phyloP scores from a whole-genome alignment of 2,329 filamentous ascomycete species.

The Polytolypa hystricis region DNA sequence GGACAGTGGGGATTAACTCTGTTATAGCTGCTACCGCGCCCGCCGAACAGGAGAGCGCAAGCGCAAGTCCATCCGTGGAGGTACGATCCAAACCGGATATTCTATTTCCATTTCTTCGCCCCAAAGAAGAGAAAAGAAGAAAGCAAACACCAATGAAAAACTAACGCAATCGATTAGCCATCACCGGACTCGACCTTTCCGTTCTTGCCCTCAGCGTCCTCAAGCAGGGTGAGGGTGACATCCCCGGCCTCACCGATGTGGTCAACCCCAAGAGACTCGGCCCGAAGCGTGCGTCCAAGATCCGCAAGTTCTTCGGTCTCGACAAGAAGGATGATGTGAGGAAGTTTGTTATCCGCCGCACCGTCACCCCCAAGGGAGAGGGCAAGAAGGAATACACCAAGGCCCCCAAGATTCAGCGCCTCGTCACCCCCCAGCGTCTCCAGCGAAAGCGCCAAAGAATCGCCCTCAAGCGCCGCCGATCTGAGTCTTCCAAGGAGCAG shows the following conservation, averaged over 20 bases:
- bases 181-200: constrained; percentile 89
- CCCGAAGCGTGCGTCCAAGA: constrained; percentile 99
- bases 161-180: constrained; percentile 48
- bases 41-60: constrained; percentile 98
- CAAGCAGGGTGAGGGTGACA: constrained; percentile 93
- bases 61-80: constrained; percentile 94
- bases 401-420: constrained; percentile 99
- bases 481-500: constrained; percentile 97
- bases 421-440: constrained; percentile 97
- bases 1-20: constrained; percentile 5
- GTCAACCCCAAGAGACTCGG: constrained; percentile 99
- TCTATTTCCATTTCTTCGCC: constrained; percentile 2
- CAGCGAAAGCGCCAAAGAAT: constrained; percentile 99
- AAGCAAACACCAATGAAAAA: not conserved
- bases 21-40: constrained; percentile 77
- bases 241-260: constrained; percentile 93
- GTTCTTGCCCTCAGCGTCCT: constrained; percentile 90
- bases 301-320: constrained; percentile 98
- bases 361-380: constrained; percentile 92
- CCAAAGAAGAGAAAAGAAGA: not conserved
- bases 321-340: constrained; percentile 99
- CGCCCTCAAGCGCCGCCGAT: constrained; percentile 94
- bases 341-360: constrained; percentile 99
- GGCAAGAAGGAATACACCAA: constrained; percentile 99
- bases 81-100: constrained; percentile 16